Evolutionary conservation across 1,139 yeast genomes (phyloP), one percentile per base, ranked within the genome.

Genomic region (Blastobotrys elegans): DNA sequence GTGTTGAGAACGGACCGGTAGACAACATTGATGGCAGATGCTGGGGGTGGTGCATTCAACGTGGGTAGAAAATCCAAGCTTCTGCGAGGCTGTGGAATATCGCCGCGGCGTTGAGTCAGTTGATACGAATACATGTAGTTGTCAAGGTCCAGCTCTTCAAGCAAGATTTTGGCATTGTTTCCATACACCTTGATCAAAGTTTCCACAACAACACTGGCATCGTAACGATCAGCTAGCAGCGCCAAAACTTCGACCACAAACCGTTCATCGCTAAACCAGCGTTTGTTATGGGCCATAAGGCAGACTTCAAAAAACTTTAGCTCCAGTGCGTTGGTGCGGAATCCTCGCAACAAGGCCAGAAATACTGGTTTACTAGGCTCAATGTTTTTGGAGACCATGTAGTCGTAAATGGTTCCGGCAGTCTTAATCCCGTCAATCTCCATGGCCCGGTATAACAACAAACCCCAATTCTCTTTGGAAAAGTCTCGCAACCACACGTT

Each of bases 1-100:
- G 55, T 50, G 37, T 56, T 51, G 26, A 61, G 50, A 29, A 59
- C 54, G 1, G 62, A 54, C n/a, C 53, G 52, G 50, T 61, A 62
- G 2, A 57, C 51, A 1, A 59, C 51, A 17, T 37, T 47, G 26
- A 61, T 50, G 13, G 49, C 47, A 1, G 32, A 41, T 26, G 34
- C 38, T 27, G 38, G 40, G 11, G 27, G 29, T 14, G 29, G 30
- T 21, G 26, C 35, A 11, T 29, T 17, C 6, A 7, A 10, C 6
- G 36, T 16, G 5, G 11, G 22, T 16, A 30, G 13, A 30, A 30
- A 30, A 30, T 5, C 33, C 33, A 30, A 13, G 6, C 33, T 14
- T 27, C 13, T n/a, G 27, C 8, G 14, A 5, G 33, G 33, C 6
- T n/a, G 17, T 6, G n/a, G 11, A 5, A 13, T 5, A 5, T 5